These are phyloP conservation scores for Pyricularia sp. DNA, from an alignment of 2,329 filamentous ascomycete species.

Conservation along the genomic window DNA sequence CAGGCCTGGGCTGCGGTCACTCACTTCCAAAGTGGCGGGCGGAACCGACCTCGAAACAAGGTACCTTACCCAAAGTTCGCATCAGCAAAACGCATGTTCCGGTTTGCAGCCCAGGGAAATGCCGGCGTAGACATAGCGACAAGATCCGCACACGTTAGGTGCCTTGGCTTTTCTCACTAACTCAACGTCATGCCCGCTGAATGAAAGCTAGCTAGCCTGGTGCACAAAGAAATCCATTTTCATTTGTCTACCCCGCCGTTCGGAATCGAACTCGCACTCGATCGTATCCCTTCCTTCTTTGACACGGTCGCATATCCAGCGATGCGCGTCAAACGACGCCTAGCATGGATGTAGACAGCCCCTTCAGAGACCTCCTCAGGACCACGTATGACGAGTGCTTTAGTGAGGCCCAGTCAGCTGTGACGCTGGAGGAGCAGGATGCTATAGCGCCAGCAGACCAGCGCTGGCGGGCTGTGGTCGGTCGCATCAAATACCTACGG, in stretches of 20 bases:
- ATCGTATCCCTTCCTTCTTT: neutral
- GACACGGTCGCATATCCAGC: neutral
- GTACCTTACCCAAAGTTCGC: neutral
- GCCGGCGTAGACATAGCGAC: neutral
- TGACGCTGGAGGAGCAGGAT: constrained; percentile 3
- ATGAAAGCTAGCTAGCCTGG: neutral
- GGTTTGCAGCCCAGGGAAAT: neutral
- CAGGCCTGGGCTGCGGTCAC: neutral
- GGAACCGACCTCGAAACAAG: neutral
- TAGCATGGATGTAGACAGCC: neutral
- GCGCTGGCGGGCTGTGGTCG: constrained; percentile 1
- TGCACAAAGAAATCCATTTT: neutral
- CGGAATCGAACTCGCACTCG: neutral
- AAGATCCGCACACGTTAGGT: neutral
- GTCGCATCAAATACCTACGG: neutral
- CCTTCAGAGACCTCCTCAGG: neutral
- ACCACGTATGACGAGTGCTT: constrained; percentile 4
- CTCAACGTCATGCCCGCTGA: neutral
- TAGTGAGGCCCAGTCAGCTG: neutral
- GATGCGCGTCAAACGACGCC: neutral
- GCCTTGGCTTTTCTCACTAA: neutral
- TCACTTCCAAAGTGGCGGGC: neutral
- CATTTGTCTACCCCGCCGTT: neutral
- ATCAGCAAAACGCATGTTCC: neutral
- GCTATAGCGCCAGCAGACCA: neutral